Evolutionary conservation across 1,139 yeast species (phyloP).

Genomic region (Lodderomyces theae): DNA sequence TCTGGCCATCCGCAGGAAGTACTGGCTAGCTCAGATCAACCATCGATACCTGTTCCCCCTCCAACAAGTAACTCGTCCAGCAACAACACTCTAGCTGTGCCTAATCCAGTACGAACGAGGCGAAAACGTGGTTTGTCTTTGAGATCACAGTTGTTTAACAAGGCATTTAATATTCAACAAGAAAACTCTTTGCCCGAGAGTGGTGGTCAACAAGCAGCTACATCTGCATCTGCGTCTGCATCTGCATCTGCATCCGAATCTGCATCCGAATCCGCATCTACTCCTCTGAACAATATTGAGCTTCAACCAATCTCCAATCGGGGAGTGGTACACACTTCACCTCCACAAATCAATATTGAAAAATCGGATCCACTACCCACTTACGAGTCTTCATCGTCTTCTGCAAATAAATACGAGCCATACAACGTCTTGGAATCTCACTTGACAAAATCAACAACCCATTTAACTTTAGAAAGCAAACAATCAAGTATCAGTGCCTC

Average conservation of each 20-base stretch:
- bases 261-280: too few species aligned
- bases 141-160: slow-evolving; percentile 70
- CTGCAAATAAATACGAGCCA: slow-evolving; percentile 2
- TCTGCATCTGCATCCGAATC: too few species aligned
- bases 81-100: slow-evolving; percentile 2
- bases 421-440: slow-evolving; percentile 13
- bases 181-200: background rate
- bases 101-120: slow-evolving; percentile 20
- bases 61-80: background rate
- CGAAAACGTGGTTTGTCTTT: slow-evolving; percentile 73
- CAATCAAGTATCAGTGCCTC: slow-evolving; percentile 20
- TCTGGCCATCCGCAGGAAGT: background rate
- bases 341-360: slow-evolving; percentile 18
- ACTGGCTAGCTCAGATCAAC: background rate
- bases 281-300: slow-evolving; percentile 8
- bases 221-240: too few species aligned
- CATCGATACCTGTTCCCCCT: background rate
- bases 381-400: slow-evolving; percentile 5
- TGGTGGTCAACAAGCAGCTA: background rate
- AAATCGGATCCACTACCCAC: slow-evolving; percentile 10
- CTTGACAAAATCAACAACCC: slow-evolving; percentile 28
- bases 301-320: slow-evolving; percentile 8
- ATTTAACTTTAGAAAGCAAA: slow-evolving; percentile 23
- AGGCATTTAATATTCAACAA: slow-evolving; percentile 26
- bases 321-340: slow-evolving; percentile 5